These are phyloP conservation scores for Eutreptiella sp. DNA, from an alignment of 208 protist species.

Conservation along the genomic window DNA sequence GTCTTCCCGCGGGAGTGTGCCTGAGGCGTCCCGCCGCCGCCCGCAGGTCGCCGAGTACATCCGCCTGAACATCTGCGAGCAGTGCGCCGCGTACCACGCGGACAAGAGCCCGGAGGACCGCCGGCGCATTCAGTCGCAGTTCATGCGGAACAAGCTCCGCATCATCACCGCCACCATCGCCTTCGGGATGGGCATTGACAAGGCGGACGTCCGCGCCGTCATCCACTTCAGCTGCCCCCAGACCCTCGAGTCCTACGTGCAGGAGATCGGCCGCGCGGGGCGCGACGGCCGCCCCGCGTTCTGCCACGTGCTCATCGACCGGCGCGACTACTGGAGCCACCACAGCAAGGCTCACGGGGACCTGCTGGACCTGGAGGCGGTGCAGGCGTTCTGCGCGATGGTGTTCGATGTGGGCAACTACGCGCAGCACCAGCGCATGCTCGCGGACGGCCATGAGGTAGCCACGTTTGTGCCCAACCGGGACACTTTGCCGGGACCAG, in stretches of 20 bases:
- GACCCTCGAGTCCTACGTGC: slow-evolving; percentile 38
- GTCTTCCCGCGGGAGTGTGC: no score
- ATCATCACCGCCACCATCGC: slow-evolving; percentile 73
- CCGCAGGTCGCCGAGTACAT: no score
- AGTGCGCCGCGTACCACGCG: no score
- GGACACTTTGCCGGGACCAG: no score
- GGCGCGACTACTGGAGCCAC: slow-evolving; percentile 26
- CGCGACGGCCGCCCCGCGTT: slow-evolving; percentile 31
- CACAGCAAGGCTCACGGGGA: slow-evolving; percentile 7
- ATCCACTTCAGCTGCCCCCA: slow-evolving; percentile 37
- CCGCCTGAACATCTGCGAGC: no score
- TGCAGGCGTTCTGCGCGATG: not conserved
- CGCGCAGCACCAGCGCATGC: no score
- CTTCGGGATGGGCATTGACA: slow-evolving; percentile 77
- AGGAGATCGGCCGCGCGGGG: slow-evolving; percentile 45
- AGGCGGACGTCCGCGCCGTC: slow-evolving; percentile 34
- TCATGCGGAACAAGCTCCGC: slow-evolving; percentile 36
- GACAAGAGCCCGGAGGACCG: no score
- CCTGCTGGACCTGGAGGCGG: not conserved
- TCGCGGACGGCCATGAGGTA: no score
- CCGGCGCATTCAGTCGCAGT: slow-evolving; percentile 46
- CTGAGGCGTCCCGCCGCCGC: no score
- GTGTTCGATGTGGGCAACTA: not conserved
- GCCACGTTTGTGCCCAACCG: no score
- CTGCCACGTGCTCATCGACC: slow-evolving; percentile 26